A percentile compares a stretch with the other conserved stretches of the same genome.
Conservation (phyloP, 768 basidiomycete species). For the Boletus reticuloceps region DNA sequence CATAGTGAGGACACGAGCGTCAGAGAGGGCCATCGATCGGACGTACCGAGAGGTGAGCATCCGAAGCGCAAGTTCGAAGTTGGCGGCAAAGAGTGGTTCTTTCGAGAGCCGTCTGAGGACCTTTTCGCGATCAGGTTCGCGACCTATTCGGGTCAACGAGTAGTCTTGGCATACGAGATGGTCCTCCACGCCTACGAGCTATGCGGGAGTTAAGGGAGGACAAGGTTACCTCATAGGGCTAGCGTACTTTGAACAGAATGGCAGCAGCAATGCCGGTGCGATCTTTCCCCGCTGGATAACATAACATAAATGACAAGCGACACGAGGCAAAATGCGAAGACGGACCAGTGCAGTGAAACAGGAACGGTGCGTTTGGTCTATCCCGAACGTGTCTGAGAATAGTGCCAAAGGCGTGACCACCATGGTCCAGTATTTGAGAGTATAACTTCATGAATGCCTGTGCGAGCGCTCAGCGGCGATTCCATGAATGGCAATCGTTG, state of each 20-base stretch:
- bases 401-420: conserved; percentile 61
- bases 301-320: background rate
- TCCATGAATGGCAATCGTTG: background rate
- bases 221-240: background rate
- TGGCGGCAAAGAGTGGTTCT: conserved; percentile 71
- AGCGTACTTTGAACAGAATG: conserved; percentile 60
- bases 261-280: conserved; percentile 77
- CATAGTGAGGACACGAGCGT: background rate
- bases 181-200: conserved; percentile 75
- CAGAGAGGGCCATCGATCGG: background rate
- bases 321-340: background rate
- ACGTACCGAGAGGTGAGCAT: conserved; percentile 76
- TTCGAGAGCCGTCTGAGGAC: conserved; percentile 66
- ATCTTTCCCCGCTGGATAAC: conserved; percentile 67
- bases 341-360: conserved; percentile 78
- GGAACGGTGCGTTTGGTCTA: conserved; percentile 55
- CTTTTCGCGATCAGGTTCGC: conserved; percentile 72
- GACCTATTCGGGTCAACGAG: conserved; percentile 71
- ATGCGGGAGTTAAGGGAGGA: background rate
- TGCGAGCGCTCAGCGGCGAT: background rate
- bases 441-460: conserved; percentile 82
- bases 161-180: conserved; percentile 70
- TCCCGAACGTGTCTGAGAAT: conserved; percentile 76
- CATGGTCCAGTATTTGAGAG: conserved; percentile 77
- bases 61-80: conserved; percentile 74